Conservation (phyloP, 2,329 filamentous ascomycete species). For the Fusarium euwallaceae region DNA sequence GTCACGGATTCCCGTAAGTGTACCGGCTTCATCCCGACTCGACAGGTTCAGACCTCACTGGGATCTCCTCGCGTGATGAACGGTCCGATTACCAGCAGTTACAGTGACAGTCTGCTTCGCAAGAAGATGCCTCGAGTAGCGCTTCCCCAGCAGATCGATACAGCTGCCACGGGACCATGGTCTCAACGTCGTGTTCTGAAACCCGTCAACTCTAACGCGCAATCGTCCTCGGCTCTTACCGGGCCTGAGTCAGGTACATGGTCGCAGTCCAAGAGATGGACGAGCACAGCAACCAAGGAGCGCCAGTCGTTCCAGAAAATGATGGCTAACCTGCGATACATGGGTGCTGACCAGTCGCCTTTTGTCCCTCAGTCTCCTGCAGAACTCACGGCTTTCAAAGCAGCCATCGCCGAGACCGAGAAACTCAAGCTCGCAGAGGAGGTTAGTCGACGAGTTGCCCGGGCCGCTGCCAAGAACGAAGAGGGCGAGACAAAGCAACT, state of each 20-base stretch:
- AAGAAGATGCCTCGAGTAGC: constrained; percentile 1
- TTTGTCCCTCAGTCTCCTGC: constrained; percentile 53
- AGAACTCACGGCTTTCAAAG: constrained; percentile 52
- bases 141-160: not conserved
- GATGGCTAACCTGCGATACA: constrained; percentile 52
- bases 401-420: constrained; percentile 46
- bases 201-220: constrained; percentile 19
- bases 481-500: constrained; percentile 8
- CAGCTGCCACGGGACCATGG: constrained; percentile 18
- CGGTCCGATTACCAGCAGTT: constrained; percentile 4
- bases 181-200: constrained; percentile 18
- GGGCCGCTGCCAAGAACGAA: constrained; percentile 29
- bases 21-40: constrained; percentile 33
- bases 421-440: constrained; percentile 43
- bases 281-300: constrained; percentile 52
- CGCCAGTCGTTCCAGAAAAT: constrained; percentile 53
- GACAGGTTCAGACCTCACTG: constrained; percentile 25
- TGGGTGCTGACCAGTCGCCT: constrained; percentile 54
- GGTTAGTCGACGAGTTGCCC: constrained; percentile 42
- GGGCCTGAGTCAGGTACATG: constrained; percentile 47
- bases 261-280: constrained; percentile 57
- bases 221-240: constrained; percentile 5
- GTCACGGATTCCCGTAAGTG: constrained; percentile 17
- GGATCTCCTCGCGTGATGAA: not conserved
- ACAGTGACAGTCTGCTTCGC: not conserved